A percentile compares a stretch with the other conserved stretches of the same genome.
Evolutionary conservation across 2,329 filamentous ascomycete species (phyloP).

Genomic region (Cercospora citrullina): DNA sequence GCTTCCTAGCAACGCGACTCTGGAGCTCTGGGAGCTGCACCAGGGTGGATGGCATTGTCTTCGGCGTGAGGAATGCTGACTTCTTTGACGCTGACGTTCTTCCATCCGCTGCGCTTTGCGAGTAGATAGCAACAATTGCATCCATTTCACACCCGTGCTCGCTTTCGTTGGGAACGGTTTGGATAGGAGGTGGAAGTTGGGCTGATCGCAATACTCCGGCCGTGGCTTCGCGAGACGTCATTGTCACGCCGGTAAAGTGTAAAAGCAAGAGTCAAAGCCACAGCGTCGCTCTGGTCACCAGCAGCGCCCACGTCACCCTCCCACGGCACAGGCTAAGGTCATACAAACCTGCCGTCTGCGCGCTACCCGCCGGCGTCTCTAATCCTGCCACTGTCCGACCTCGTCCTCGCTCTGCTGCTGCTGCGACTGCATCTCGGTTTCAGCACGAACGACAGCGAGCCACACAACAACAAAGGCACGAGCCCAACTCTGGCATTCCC

Average conservation of each 20-base stretch:
- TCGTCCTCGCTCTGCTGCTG: neutral
- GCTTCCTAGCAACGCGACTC: neutral
- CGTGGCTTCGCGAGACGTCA: conserved; percentile 6
- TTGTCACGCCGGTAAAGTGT: conserved; percentile 7
- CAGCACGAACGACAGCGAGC: neutral
- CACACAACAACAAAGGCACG: neutral
- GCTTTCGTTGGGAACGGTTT: neutral
- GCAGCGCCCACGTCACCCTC: conserved; percentile 8
- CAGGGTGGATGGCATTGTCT: neutral
- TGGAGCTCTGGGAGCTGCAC: neutral
- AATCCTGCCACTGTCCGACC: conserved; percentile 8
- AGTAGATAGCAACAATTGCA: neutral
- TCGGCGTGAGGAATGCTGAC: neutral
- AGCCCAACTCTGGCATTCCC: conserved; percentile 4
- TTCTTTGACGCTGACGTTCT: neutral
- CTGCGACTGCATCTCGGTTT: neutral
- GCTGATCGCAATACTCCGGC: conserved; percentile 8
- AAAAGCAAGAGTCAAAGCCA: conserved; percentile 11
- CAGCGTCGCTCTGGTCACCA: neutral
- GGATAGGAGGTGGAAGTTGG: neutral
- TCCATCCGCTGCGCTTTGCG: neutral
- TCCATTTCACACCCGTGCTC: neutral
- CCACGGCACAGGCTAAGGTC: neutral
- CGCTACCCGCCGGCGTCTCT: neutral
- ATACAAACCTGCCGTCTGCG: conserved; percentile 4